Base-by-base conservation (phyloP, 1,139 yeast genomes). In the Hemisphaericaspora lyxosophila region DNA sequence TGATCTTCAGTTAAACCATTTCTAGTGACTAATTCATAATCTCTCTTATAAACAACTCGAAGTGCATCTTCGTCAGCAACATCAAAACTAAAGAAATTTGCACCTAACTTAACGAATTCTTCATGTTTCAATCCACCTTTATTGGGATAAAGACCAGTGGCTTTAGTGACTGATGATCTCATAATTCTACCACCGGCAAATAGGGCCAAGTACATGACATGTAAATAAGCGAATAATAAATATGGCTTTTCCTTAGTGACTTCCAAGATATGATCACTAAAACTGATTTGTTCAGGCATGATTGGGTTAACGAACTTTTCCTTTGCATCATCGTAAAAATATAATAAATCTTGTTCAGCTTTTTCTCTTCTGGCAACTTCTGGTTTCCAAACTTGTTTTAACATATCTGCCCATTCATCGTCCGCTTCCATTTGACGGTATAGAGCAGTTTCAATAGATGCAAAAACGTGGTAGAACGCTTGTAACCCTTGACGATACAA, bases 181-280 rank as follows among this genome's bases (percentile, higher is more conserved):
- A 86, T 75, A 36, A 86, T 72, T 46, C 82, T 70, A 20, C 95
- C 95, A 35, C 96, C 96, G 5, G 95, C 95, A 64, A 87, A 87
- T 35, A 87, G 71, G 1, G 94, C 95, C 54, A 86, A 67, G 60
- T 87, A 87, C 80, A 86, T 75, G 32, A 85, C 94, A 55, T 86
- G 95, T 66, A 87, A 77, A 60, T 86, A 86, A n/a, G 95, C 95
- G 41, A 87, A 67, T 27, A 86, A 62, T 26, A 85, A 62, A 52
- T 84, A 78, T 7, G 95, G 95, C 53, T 82, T 82, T 35, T 75
- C 80, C 24, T 57, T 56, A 17, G 84, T 73, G 6, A 68, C 73
- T 34, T 63, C 55, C 35, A 68, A 62, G 40, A 87, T 84, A 55
- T 82, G 89, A 32, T 79, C 60, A 26, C 72, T 73, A 52, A 84